Evolutionary conservation across 805 yeast species (phyloP), one percentile per base, ranked within the genome.

Genomic region (Maudiozyma saulgeensis): DNA sequence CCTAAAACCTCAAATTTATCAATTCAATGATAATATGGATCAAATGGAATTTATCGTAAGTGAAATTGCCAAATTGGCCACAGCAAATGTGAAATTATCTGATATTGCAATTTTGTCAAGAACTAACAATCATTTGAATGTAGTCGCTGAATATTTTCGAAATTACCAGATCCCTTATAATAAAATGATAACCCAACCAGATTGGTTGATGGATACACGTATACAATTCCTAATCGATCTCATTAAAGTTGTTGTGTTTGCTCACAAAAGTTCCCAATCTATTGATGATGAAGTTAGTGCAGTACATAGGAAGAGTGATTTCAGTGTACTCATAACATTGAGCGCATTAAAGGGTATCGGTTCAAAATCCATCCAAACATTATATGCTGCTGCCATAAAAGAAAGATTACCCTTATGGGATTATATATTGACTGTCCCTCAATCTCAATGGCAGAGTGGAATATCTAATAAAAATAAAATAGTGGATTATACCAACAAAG

Each of bases 81-180:
- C 61, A 19, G 49, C 57, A 19, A 53, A 63, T 4, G 66, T 44
- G 4, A 53, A 53, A 45, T 55, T 65, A n/a, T 56, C 62, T 12
- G 68, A 83, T 58, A 71, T 82, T 57, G 75, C 79, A 0, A 63
- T 83, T 3, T 57, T 83, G 31, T 68, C 80, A 0, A 67, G 77
- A 46, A 71, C 83, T 0, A 82, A 83, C 56, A 63, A 63, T 15
- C 79, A 78, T 45, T 58, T 81, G 7, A 69, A 71, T 12, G 53
- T 62, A 0, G 60, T 79, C 0, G 66, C 65, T 28, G 65, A 63
- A 18, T 61, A 67, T 31, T 63, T 82, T 25, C 64, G 66, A 13
- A 53, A 56, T 16, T 68, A 70, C 51, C 78, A 75, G 2, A 62
- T 78, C n/a, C 69, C 69, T 4, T 63, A 66, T 41, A 65, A 69